Evolutionary conservation across 169 alveolate species (phyloP).

Genomic region (Perkinsus marinus): DNA sequence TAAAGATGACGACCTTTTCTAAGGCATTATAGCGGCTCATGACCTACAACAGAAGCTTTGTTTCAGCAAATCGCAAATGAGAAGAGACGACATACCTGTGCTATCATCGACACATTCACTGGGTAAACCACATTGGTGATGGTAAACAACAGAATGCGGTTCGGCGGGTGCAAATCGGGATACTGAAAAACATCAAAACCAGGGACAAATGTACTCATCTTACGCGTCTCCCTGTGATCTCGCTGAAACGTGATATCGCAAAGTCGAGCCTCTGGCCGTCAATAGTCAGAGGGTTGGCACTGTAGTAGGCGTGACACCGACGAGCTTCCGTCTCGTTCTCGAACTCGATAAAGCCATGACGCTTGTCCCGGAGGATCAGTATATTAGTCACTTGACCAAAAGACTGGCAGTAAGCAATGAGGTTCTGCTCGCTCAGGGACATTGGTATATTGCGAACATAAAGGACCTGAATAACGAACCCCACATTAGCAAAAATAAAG

Average conservation of each 20-base stretch:
- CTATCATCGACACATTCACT: constrained; percentile 27
- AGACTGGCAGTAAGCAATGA: neutral
- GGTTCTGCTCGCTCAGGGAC: neutral
- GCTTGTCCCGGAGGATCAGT: neutral
- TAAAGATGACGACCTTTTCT: neutral
- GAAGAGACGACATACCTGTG: neutral
- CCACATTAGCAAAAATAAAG: neutral
- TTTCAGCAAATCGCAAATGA: neutral
- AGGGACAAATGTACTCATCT: neutral
- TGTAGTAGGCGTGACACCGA: neutral
- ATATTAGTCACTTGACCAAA: neutral
- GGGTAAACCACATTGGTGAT: constrained; percentile 29
- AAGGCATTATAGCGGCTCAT: neutral
- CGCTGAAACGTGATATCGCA: neutral
- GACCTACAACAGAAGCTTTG: neutral
- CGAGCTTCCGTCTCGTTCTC: neutral
- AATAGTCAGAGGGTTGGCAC: neutral
- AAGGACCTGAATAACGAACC: neutral
- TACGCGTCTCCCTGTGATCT: neutral
- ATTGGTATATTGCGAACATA: neutral
- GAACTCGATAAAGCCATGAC: neutral
- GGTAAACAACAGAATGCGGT: constrained; percentile 18
- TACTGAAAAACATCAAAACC: neutral
- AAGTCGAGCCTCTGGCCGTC: neutral
- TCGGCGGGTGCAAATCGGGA: neutral